Evolutionary conservation across 1,284 basidiomycete species (phyloP), one percentile per base, ranked within the genome.

Genomic region (Xerocomus nothofagi): DNA sequence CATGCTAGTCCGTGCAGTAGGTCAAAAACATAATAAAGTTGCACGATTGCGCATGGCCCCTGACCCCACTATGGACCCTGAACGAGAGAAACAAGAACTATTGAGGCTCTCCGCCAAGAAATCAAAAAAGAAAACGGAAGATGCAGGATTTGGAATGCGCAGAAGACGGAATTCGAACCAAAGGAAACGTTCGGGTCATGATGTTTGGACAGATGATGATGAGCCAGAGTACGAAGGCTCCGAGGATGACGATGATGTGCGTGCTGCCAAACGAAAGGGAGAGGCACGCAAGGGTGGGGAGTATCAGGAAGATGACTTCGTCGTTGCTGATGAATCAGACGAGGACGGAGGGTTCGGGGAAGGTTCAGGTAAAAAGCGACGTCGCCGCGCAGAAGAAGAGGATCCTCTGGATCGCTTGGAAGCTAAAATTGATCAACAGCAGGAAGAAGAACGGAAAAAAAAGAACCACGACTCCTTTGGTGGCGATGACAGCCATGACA

Each of bases 1-100:
- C 47, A 86, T 89, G 78, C 79, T 95, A 39, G 93, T 93, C 6
- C 86, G 88, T 47, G 87, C 89, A 17, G 88, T 95, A 7, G 88
- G 88, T 24, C 88, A 91, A 62, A 86, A 88, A 63, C 88, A 93
- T 68, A 85, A 75, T 68, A 91, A 87, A 66, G 81, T 88, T 49
- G 87, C 84, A 21, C 81, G 86, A 51, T 73, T 88, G 59, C 84
- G 80, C 53, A 85, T 88, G 78, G 88, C 81, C 15, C 81, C 83
- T 15, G 87, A 88, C 39, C 86, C 84, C 12, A 81, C 77, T 15
- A 77, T 77, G 66, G 88, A 86, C 59, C 84, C 86, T 17, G 87
- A 88, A 60, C 80, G 80, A 49, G 84, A 86, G 67, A 81, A 85
- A 57, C 71, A 79, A 63, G 89, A 91, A 57, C 61, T 87, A 53